Percentiles rank a stretch among this genome's conserved stretches.
These are phyloP conservation scores for Pythium vanterpoolii DNA, from an alignment of 352 stramenopile genomes.

Conservation along the genomic window DNA sequence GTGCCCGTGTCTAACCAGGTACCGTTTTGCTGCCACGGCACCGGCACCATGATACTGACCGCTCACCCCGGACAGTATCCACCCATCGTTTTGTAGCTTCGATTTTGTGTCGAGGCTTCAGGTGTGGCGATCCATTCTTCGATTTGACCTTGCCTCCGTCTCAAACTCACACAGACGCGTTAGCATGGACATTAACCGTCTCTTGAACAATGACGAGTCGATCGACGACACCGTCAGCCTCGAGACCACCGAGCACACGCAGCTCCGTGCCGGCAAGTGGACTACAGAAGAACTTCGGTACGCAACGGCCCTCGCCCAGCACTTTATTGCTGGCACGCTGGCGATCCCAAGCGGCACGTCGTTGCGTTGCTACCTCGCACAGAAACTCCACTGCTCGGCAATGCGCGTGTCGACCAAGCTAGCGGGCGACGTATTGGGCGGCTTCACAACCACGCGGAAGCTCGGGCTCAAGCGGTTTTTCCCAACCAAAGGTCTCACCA, in stretches of 20 bases:
- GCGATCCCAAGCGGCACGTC: constrained; percentile 21
- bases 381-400: constrained; percentile 27
- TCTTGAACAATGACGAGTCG: background rate
- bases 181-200: background rate
- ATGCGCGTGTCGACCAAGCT: constrained; percentile 35
- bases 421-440: constrained; percentile 12
- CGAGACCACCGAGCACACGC: background rate
- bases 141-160: background rate
- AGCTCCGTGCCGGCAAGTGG: constrained; percentile 28
- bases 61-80: no score
- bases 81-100: no score
- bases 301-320: constrained; percentile 19
- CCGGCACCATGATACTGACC: background rate
- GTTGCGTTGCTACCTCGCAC: constrained; percentile 24
- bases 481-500: background rate
- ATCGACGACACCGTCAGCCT: background rate
- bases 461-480: constrained; percentile 29
- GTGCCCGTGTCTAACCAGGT: no score
- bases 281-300: constrained; percentile 26
- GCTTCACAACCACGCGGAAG: constrained; percentile 21
- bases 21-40: background rate
- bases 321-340: constrained; percentile 23
- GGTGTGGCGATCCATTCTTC: background rate
- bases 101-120: no score
- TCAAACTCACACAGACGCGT: background rate